Evolutionary conservation across 371 early-diverging fungal genomes (phyloP), one percentile per base, ranked within the genome.

Genomic region (Basidiobolus meristosporus): DNA sequence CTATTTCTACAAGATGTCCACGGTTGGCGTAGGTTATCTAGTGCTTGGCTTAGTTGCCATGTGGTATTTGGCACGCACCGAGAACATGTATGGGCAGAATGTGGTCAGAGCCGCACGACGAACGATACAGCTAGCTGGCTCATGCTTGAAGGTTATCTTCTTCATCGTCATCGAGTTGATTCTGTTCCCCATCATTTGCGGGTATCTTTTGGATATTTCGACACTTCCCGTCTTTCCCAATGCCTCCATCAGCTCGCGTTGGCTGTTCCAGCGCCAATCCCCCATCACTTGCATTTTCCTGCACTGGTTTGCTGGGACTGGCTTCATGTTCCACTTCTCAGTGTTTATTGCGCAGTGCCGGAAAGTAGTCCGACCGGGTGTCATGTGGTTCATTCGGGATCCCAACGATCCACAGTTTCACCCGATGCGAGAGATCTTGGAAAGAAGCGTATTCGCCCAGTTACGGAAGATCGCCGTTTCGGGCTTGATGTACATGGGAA

Each of bases 311-410:
- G 48, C 74, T 0, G 96, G 96, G 0, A 88, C 93, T 1, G 68
- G 68, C 1, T 88, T 88, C 52, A 88, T 90, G 86, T 84, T 86
- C 47, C 65, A 82, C 39, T 82, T 95, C 65, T 77, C 93, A 0
- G 53, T 68, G 2, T 79, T 88, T 47, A 72, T 93, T 12, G 51
- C 77, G 9, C 48, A 66, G 18, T 79, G 82, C 28, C 74, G 91
- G 22, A 66, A 72, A 22, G 62, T 82, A 11, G 66, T 90, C 12
- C 75, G 93, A 0, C 82, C 82, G 1, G 91, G 91, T 21, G 86
- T 91, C 15, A 68, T 92, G 66, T 90, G 91, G 90, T 91, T 92
- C 53, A 81, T 92, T 38, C 77, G 93, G 21, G 90, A 95, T 44
- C 93, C 96, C 2, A 82, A 82, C 35, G 90, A 93, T 50, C 87